These are phyloP conservation scores for Venturia carpophila DNA, from an alignment of 2,329 filamentous ascomycete genomes.

Conservation along the genomic window DNA sequence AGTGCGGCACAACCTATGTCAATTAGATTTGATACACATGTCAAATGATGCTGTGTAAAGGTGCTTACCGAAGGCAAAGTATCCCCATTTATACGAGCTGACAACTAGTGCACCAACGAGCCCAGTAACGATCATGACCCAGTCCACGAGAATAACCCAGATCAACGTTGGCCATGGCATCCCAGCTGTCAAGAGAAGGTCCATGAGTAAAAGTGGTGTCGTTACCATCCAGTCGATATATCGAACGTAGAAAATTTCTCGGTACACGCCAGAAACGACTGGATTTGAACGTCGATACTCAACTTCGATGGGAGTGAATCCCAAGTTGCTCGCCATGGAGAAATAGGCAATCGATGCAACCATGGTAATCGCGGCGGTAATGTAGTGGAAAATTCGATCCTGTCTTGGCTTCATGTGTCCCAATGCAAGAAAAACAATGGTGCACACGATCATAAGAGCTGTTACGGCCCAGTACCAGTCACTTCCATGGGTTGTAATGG, in stretches of 20 bases:
- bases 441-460: conserved; percentile 50
- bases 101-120: conserved; percentile 57
- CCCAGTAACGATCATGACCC: conserved; percentile 60
- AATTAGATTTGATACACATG: neutral
- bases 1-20: conserved; percentile 37
- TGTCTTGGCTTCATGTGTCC: conserved; percentile 46
- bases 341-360: conserved; percentile 58
- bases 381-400: conserved; percentile 57
- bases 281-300: conserved; percentile 45
- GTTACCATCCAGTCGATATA: conserved; percentile 61
- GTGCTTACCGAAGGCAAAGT: conserved; percentile 47
- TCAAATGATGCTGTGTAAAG: neutral
- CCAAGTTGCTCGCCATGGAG: conserved; percentile 58
- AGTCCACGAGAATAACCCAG: conserved; percentile 53
- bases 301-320: conserved; percentile 54
- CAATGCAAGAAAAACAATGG: conserved; percentile 46
- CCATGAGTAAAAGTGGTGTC: conserved; percentile 55
- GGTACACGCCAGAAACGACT: conserved; percentile 43
- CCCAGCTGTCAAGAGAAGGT: conserved; percentile 56
- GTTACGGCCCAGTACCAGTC: conserved; percentile 57
- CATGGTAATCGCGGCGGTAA: conserved; percentile 51
- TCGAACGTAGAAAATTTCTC: conserved; percentile 59
- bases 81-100: conserved; percentile 61
- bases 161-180: conserved; percentile 58
- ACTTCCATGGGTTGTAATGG: conserved; percentile 52